phyloP scores from a whole-genome alignment of 352 stramenopile genomes.

The Phytopythium ostracodes region DNA sequence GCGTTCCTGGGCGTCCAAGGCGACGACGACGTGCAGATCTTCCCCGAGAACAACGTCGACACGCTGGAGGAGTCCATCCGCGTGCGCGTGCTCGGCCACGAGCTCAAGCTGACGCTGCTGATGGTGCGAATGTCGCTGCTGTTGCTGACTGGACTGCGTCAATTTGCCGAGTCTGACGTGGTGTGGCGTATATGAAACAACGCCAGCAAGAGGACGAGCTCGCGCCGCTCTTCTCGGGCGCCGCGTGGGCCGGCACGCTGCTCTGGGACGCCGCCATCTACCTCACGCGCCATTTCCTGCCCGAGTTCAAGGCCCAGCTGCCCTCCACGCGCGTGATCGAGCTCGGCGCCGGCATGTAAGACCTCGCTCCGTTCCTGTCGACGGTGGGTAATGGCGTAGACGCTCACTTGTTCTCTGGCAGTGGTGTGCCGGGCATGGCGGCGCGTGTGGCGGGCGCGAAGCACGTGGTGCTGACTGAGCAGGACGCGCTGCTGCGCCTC shows the following conservation, averaged over 20 bases:
- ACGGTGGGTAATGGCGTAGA: neutral
- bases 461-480: conserved; percentile 90
- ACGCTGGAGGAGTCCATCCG: conserved; percentile 51
- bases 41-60: conserved; percentile 50
- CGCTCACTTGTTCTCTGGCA: conserved; percentile 9
- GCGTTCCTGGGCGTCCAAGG: conserved; percentile 6
- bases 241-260: conserved; percentile 91
- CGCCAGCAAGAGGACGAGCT: conserved; percentile 81
- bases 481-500: conserved; percentile 86
- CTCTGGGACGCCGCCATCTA: conserved; percentile 85
- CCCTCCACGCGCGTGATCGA: conserved; percentile 57
- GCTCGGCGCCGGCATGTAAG: conserved; percentile 78
- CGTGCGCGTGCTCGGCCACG: conserved; percentile 46
- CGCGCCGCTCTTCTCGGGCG: conserved; percentile 91
- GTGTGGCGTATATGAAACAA: too few relatives aligned
- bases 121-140: conserved; percentile 29
- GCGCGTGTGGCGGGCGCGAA: conserved; percentile 71
- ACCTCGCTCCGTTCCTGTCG: neutral
- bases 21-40: conserved; percentile 31
- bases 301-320: conserved; percentile 38
- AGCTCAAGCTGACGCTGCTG: conserved; percentile 56
- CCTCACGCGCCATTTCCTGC: conserved; percentile 51
- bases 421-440: conserved; percentile 91
- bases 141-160: neutral
- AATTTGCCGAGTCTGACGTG: too few relatives aligned